Evolutionary conservation across 2,329 filamentous ascomycete genomes (phyloP).

Genomic region (Microthyrium microscopicum): DNA sequence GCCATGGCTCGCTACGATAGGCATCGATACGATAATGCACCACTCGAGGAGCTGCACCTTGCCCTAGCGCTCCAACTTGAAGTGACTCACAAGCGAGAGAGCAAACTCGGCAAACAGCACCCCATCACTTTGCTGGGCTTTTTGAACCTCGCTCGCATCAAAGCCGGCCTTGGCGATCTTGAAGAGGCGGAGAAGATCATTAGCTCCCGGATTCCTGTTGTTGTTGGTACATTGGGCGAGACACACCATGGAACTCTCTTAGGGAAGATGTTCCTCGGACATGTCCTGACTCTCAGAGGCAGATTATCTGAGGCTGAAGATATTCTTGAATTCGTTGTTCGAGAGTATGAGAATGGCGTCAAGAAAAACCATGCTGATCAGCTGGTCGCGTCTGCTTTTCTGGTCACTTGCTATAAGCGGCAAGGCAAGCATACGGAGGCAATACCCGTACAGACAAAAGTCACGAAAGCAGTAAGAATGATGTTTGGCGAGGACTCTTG

Average conservation of each 20-base stretch:
- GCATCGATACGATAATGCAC: not conserved
- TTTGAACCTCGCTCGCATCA: constrained; percentile 14
- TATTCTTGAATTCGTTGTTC: too few species aligned
- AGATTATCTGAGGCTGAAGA: not conserved
- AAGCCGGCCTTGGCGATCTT: constrained; percentile 11
- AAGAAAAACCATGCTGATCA: too few species aligned
- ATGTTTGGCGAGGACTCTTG: too few species aligned
- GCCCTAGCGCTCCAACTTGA: too few species aligned
- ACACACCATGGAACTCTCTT: not conserved
- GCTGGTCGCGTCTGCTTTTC: too few species aligned
- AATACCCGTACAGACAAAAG: too few species aligned
- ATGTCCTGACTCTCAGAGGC: not conserved
- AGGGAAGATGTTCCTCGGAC: not conserved
- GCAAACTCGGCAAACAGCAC: constrained; percentile 14
- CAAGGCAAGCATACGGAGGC: too few species aligned
- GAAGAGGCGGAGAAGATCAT: constrained; percentile 12
- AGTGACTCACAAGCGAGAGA: constrained; percentile 10
- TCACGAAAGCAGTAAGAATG: too few species aligned
- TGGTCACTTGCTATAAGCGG: too few species aligned
- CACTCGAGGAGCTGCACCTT: not conserved
- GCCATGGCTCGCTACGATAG: constrained; percentile 7
- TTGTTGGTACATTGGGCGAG: not conserved
- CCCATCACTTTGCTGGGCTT: constrained; percentile 14
- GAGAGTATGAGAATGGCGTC: too few species aligned
- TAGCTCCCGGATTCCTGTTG: not conserved